These are phyloP conservation scores for Diaporthe citriasiana DNA, from an alignment of 2,329 filamentous ascomycete species.

Conservation along the genomic window DNA sequence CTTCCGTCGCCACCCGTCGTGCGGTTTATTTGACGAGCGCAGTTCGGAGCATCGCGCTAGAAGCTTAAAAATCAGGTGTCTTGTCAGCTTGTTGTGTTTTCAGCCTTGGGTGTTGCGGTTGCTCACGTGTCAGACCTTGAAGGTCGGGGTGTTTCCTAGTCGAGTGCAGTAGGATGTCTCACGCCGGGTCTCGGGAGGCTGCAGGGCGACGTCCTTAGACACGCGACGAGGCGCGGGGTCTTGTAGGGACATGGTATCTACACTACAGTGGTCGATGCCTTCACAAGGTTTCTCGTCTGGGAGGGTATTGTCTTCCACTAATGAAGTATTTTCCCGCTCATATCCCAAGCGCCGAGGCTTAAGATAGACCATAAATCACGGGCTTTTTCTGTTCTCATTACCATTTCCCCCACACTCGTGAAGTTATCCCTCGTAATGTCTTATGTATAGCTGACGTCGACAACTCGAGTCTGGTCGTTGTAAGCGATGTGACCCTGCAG, in stretches of 20 bases:
- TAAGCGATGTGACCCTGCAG: constrained; percentile 2
- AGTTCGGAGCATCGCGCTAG: neutral
- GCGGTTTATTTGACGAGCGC: neutral
- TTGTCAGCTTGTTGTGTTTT: neutral
- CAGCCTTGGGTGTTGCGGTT: neutral
- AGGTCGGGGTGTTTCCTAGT: neutral
- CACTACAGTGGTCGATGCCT: neutral
- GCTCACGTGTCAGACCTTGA: neutral
- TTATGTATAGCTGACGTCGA: neutral
- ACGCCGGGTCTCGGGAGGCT: constrained; percentile 13
- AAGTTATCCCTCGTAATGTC: neutral
- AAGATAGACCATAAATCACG: neutral
- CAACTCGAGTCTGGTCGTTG: neutral
- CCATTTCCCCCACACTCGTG: neutral
- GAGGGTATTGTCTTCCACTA: constrained; percentile 5
- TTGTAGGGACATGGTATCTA: neutral
- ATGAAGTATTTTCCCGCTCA: constrained; percentile 19
- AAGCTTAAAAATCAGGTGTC: neutral
- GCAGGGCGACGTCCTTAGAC: neutral
- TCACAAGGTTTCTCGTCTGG: neutral
- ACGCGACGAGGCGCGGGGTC: constrained; percentile 10
- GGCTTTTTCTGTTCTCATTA: neutral
- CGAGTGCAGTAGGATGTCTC: neutral
- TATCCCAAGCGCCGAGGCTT: constrained; percentile 10
- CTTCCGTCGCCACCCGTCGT: neutral